These are phyloP conservation scores for Cryptococcus sp. DNA, from an alignment of 1,284 basidiomycete species.

Conservation along the genomic window DNA sequence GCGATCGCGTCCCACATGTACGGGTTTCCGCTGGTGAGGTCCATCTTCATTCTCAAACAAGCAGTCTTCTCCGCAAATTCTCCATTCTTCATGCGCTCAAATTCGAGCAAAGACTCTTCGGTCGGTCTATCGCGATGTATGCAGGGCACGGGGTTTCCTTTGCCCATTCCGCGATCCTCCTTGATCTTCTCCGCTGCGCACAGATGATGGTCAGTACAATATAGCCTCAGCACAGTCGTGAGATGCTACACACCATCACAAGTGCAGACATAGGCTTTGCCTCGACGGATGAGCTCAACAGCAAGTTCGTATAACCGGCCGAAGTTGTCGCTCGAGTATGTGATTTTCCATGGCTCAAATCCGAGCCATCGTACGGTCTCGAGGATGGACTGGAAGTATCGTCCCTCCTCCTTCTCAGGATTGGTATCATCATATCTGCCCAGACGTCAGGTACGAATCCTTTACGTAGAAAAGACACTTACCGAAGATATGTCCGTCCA, in stretches of 20 bases:
- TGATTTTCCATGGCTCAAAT: slow-evolving; percentile 98
- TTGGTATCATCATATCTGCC: slow-evolving; percentile 91
- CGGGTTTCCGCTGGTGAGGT: slow-evolving; percentile 88
- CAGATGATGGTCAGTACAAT: slow-evolving; percentile 4
- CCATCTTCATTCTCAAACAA: slow-evolving; percentile 96
- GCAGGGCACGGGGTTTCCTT: slow-evolving; percentile 83
- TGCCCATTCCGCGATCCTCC: slow-evolving; percentile 77
- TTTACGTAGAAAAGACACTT: slow-evolving; percentile 13
- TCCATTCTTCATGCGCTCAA: slow-evolving; percentile 90
- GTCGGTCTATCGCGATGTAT: slow-evolving; percentile 80
- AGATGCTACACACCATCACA: slow-evolving; percentile 73
- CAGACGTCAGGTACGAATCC: slow-evolving; percentile 1
- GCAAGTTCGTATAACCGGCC: slow-evolving; percentile 84
- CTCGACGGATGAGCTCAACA: slow-evolving; percentile 84
- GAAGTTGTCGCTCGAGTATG: slow-evolving; percentile 98
- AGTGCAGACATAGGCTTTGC: slow-evolving; percentile 94
- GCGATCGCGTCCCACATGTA: slow-evolving; percentile 99
- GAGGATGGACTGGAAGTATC: slow-evolving; percentile 94
- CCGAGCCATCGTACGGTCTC: slow-evolving; percentile 97
- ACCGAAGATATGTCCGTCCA: slow-evolving; percentile 86
- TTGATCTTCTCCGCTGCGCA: slow-evolving; percentile 83
- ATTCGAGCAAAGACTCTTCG: slow-evolving; percentile 82
- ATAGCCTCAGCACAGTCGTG: slow-evolving; percentile 6
- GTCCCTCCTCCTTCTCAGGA: slow-evolving; percentile 93
- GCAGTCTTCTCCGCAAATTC: slow-evolving; percentile 87